Conservation (phyloP, 495 filamentous ascomycete genomes). For the Friedmanniomyces endolithicus region DNA sequence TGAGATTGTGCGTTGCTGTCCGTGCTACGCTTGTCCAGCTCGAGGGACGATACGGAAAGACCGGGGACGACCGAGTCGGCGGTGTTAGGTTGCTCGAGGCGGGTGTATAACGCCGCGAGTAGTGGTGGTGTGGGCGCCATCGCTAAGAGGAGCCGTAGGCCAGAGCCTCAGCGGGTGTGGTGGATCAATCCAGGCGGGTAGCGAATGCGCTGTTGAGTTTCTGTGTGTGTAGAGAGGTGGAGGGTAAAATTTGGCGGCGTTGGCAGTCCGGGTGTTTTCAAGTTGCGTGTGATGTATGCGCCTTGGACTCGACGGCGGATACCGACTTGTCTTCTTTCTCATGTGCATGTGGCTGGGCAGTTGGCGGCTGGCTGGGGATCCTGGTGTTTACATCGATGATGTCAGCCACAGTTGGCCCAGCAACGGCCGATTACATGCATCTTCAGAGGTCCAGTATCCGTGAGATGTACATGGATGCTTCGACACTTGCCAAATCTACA, state of each 20-base stretch:
- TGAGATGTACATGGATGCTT: no score
- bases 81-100: slow-evolving; percentile 6
- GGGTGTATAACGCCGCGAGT: slow-evolving; percentile 12
- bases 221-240: background rate
- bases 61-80: background rate
- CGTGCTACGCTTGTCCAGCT: slow-evolving; percentile 13
- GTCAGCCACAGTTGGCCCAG: no score
- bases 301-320: no score
- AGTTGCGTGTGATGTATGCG: background rate
- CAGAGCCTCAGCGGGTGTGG: background rate
- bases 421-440: no score
- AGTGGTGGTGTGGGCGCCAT: slow-evolving; percentile 16
- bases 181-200: background rate
- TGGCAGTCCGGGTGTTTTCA: background rate
- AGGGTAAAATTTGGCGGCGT: no score
- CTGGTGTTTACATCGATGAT: no score
- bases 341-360: no score
- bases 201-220: background rate
- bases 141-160: background rate
- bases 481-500: no score
- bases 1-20: background rate
- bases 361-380: no score
- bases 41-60: slow-evolving; percentile 12
- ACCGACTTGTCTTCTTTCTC: no score
- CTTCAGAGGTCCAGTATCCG: no score